Conservation (phyloP, 2,329 filamentous ascomycete genomes). For the Ophiosphaerella narmari region DNA sequence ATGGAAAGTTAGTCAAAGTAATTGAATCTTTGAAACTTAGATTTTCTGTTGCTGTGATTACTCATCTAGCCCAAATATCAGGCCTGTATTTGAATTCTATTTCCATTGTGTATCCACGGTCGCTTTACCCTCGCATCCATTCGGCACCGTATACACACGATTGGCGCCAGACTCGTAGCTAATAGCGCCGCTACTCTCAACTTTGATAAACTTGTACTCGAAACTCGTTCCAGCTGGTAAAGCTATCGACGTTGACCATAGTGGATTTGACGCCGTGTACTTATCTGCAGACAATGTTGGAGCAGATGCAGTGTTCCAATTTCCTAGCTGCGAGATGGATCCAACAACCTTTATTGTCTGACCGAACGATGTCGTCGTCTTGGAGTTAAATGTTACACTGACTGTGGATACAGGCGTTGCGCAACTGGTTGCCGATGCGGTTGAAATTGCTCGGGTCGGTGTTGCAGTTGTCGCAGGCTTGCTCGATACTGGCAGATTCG, state of each 20-base stretch:
- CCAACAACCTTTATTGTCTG: slow-evolving; percentile 56
- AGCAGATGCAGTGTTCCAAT: slow-evolving; percentile 49
- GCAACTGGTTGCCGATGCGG: slow-evolving; percentile 19
- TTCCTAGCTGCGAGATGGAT: slow-evolving; percentile 50
- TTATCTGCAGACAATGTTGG: slow-evolving; percentile 48
- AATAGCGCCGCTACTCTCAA: slow-evolving; percentile 52
- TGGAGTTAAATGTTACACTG: slow-evolving; percentile 52
- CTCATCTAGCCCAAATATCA: too few species aligned
- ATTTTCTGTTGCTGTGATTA: too few species aligned
- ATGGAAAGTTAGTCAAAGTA: too few species aligned
- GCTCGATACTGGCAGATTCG: slow-evolving; percentile 20
- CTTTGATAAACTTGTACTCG: slow-evolving; percentile 54
- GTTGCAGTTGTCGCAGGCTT: slow-evolving; percentile 14
- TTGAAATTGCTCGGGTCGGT: slow-evolving; percentile 15
- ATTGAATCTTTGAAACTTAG: too few species aligned
- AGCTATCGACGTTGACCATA: slow-evolving; percentile 52
- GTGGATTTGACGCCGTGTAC: slow-evolving; percentile 51
- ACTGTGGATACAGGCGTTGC: slow-evolving; percentile 33
- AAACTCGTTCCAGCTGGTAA: slow-evolving; percentile 50
- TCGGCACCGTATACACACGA: slow-evolving; percentile 45
- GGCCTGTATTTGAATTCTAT: slow-evolving; percentile 5
- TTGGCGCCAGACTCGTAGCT: slow-evolving; percentile 53
- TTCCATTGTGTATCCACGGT: slow-evolving; percentile 31
- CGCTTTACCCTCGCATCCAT: slow-evolving; percentile 20
- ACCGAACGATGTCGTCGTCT: slow-evolving; percentile 54